These are phyloP conservation scores for Schizosaccharomyces osmophilus DNA, from an alignment of 805 yeast species.

Conservation along the genomic window DNA sequence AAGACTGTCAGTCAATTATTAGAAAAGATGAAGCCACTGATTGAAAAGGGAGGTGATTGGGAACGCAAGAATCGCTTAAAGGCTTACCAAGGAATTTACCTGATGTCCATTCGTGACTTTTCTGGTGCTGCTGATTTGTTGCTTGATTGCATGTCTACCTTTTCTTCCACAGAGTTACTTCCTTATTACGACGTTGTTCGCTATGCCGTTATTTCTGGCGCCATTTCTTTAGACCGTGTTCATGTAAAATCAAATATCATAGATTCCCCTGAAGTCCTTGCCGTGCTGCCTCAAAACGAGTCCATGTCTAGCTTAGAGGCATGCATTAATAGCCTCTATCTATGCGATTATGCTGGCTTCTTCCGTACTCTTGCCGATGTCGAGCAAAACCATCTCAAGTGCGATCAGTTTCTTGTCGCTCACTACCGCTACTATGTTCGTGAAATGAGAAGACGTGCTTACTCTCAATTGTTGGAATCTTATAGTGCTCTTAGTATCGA, in stretches of 20 bases:
- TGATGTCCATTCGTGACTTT: conserved; percentile 66
- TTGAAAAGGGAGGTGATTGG: conserved; percentile 98
- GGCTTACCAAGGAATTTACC: conserved; percentile 68
- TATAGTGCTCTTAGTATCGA: conserved; percentile 72
- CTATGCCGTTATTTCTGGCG: conserved; percentile 73
- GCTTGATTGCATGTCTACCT: conserved; percentile 81
- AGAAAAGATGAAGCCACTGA: conserved; percentile 37
- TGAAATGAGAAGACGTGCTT: conserved; percentile 85
- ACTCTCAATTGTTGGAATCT: conserved; percentile 78
- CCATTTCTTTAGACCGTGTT: conserved; percentile 55
- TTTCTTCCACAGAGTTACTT: conserved; percentile 75
- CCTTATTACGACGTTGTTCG: conserved; percentile 75
- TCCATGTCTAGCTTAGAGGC: conserved; percentile 58
- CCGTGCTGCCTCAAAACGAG: conserved; percentile 47
- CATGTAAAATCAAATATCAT: conserved; percentile 64
- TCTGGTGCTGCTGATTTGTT: conserved; percentile 61
- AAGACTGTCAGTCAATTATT: conserved; percentile 42
- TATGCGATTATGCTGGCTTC: conserved; percentile 61
- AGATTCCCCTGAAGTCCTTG: conserved; percentile 80
- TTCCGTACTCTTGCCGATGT: conserved; percentile 57
- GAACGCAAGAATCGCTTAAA: conserved; percentile 88
- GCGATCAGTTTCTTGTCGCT: conserved; percentile 39
- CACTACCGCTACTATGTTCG: conserved; percentile 72
- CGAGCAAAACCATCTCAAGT: conserved; percentile 42
- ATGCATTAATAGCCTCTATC: conserved; percentile 64